phyloP scores from a whole-genome alignment of 116 monocot species.

The Iris pallida region DNA sequence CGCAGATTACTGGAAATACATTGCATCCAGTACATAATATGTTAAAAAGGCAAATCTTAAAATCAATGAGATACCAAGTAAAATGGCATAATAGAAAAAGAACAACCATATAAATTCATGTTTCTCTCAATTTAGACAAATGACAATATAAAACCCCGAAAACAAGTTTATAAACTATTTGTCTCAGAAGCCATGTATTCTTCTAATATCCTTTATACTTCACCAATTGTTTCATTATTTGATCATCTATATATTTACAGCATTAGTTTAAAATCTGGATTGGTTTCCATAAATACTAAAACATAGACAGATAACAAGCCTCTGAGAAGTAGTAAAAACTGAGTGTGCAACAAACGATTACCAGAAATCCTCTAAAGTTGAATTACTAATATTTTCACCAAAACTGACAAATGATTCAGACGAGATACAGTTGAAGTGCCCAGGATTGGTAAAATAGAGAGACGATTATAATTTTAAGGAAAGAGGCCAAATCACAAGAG shows the following conservation, averaged over 20 bases:
- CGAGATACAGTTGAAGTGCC: too few species aligned
- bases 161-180: background rate
- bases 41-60: background rate
- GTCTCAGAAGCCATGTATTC: background rate
- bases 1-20: conserved; percentile 72
- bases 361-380: too few species aligned
- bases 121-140: background rate
- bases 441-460: too few species aligned
- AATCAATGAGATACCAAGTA: background rate
- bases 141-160: background rate
- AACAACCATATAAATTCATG: background rate
- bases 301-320: too few species aligned
- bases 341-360: too few species aligned
- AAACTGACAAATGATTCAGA: too few species aligned
- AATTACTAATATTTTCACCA: too few species aligned
- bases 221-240: background rate
- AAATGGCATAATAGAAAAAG: background rate
- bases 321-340: too few species aligned
- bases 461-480: too few species aligned
- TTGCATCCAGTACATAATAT: background rate
- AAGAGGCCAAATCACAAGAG: too few species aligned
- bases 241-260: background rate
- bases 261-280: too few species aligned
- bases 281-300: too few species aligned
- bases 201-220: background rate